phyloP scores from a whole-genome alignment of 257 asterid species.

The Solanum verrucosum region DNA sequence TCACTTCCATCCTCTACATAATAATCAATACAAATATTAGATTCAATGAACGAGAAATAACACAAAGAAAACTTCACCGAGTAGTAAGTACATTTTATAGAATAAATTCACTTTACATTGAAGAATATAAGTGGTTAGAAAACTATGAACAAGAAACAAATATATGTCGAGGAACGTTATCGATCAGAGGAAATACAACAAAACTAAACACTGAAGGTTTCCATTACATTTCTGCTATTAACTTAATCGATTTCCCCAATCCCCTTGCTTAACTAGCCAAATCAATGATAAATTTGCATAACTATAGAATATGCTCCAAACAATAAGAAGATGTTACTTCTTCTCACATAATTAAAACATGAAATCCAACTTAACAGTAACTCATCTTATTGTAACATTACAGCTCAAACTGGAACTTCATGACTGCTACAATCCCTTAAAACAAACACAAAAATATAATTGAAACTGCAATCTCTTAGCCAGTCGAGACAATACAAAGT shows the following conservation, averaged over 20 bases:
- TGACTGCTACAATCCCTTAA: background rate
- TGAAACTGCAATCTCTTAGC: background rate
- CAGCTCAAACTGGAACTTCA: background rate
- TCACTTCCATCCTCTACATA: constrained; percentile 69
- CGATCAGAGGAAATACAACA: background rate
- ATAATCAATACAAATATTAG: background rate
- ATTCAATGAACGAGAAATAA: background rate
- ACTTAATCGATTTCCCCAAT: background rate
- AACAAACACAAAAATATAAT: background rate
- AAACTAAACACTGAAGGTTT: background rate
- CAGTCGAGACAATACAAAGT: background rate
- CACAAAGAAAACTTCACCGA: background rate
- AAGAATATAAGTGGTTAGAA: background rate
- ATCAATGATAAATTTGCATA: background rate
- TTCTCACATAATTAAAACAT: background rate
- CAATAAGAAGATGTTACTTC: background rate
- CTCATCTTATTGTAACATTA: background rate
- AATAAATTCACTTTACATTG: background rate
- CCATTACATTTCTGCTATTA: background rate
- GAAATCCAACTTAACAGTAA: background rate
- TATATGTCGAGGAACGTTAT: background rate
- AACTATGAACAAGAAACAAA: background rate
- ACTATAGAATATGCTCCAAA: background rate
- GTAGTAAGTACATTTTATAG: background rate
- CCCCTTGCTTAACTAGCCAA: background rate